These are phyloP conservation scores for Collybiopsis luxurians DNA, from an alignment of 768 basidiomycete species.

Conservation along the genomic window DNA sequence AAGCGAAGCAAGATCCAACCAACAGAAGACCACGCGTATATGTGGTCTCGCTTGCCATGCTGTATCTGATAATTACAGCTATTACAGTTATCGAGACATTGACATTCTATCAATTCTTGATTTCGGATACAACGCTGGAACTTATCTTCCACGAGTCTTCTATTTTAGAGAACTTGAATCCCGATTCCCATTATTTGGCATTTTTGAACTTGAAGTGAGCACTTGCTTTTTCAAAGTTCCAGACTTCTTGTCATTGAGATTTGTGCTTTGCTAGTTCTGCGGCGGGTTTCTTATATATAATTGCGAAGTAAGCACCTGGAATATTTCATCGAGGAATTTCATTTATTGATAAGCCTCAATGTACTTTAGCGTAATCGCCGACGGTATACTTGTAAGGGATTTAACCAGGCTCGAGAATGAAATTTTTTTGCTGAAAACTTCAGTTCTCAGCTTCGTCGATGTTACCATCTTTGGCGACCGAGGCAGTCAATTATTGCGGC, in stretches of 20 bases:
- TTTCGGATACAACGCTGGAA: neutral
- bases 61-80: neutral
- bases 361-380: neutral
- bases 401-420: neutral
- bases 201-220: neutral
- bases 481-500: neutral
- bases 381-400: neutral
- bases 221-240: no score
- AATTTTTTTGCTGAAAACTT: neutral
- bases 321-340: no score
- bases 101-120: neutral
- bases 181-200: neutral
- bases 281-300: no score
- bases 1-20: neutral
- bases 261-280: no score
- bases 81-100: neutral
- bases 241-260: no score
- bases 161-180: neutral
- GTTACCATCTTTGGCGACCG: neutral
- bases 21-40: neutral
- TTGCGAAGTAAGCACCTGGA: neutral
- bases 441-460: neutral
- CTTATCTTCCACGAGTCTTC: neutral
- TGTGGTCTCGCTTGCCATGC: neutral
- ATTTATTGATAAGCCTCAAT: no score